Evolutionary conservation across 768 basidiomycete species (phyloP), one percentile per base, ranked within the genome.

Genomic region (Dendrothele bispora): DNA sequence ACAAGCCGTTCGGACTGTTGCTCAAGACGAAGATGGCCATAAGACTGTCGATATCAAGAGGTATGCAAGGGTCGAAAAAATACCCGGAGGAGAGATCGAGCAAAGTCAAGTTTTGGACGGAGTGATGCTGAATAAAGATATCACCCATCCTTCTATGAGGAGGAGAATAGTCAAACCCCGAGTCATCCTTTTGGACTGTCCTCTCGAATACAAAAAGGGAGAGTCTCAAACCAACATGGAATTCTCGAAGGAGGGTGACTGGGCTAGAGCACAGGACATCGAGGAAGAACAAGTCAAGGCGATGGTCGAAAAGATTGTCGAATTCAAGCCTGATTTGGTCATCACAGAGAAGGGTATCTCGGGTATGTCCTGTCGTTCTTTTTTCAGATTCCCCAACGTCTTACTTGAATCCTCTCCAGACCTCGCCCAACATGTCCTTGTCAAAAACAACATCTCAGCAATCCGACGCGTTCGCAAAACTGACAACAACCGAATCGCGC

Each of bases 141-240:
- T 99, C 58, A 97, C 93, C 0, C 97, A 98, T 68, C 95, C 97
- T 8, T 85, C 90, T 56, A 99, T 98, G 97, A 75, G 95, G 46
- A 68, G 97, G 48, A 75, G 92, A 55, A 98, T 98, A 64, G 80
- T 75, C 51, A 89, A 91, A 55, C 97, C 95, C 3, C 71, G 95
- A 11, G 88, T 99, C 40, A 72, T 98, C 20, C 68, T 98, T 32
- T 71, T 98, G 32, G 94, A 97, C 65, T 98, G 95, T 65, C 94
- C 95, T 8, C 70, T 98, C 48, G 95, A 98, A 72, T 98, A 99
- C 74, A 99, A 98, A 74, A 98, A 98, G 76, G 95, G 95, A 22
- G 97, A 98, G 74, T 84, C 80, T 48, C 97, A 99, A 70, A 98
- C 97, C 51, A 97, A 98, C 65, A 98, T 98, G 78, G 95, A 98